Percentiles rank a stretch among this genome's conserved stretches.
phyloP scores from a whole-genome alignment of 257 asterid species.

The Solanum corneliomulleri region DNA sequence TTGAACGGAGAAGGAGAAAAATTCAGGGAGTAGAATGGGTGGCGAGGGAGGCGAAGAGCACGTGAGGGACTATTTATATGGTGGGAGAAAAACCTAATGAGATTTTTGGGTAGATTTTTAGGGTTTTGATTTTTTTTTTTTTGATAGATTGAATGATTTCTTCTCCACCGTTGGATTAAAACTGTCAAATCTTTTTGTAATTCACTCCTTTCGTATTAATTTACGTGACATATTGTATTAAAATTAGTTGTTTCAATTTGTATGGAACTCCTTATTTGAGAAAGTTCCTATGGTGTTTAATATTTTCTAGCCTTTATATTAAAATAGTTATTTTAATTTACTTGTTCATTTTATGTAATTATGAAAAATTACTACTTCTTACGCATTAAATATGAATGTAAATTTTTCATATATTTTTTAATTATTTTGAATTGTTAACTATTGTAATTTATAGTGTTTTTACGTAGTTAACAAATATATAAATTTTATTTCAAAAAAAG shows the following conservation, averaged over 20 bases:
- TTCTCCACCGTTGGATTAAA: background rate
- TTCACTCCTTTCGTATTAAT: background rate
- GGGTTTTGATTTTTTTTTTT: background rate
- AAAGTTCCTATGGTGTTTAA: too few relatives aligned
- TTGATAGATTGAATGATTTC: background rate
- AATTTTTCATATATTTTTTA: too few relatives aligned
- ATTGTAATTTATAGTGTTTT: too few relatives aligned
- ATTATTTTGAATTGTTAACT: too few relatives aligned
- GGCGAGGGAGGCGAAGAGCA: background rate
- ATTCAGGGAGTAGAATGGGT: background rate
- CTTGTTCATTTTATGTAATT: too few relatives aligned
- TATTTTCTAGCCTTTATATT: too few relatives aligned
- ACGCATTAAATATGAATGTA: too few relatives aligned
- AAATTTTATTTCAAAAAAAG: too few relatives aligned
- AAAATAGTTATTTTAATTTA: too few relatives aligned
- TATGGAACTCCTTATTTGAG: background rate
- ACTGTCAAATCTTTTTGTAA: background rate
- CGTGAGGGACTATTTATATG: background rate
- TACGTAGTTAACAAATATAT: too few relatives aligned
- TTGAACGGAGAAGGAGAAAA: background rate
- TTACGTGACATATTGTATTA: background rate
- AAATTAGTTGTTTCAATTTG: background rate
- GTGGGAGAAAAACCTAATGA: background rate
- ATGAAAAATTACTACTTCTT: too few relatives aligned
- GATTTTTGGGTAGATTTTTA: background rate